Evolutionary conservation across 1,284 basidiomycete genomes (phyloP).

Genomic region (Naganishia albida): DNA sequence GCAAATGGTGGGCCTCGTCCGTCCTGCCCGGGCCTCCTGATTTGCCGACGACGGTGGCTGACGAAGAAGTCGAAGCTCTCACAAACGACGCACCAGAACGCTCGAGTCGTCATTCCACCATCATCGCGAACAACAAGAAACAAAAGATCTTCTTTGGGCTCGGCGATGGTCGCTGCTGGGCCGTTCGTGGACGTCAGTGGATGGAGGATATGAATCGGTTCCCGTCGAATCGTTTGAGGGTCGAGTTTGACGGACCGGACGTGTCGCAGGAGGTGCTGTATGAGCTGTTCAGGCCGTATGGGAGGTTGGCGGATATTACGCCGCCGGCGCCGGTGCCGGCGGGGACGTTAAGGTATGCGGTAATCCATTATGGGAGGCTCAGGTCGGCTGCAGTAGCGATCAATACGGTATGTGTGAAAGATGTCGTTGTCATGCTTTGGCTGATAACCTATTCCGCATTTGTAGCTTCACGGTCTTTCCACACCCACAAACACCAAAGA

Average conservation of each 20-base stretch:
- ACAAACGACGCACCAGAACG: constrained; percentile 20
- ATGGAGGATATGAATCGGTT: constrained; percentile 78
- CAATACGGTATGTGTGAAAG: constrained; percentile 60
- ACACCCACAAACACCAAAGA: constrained; percentile 53
- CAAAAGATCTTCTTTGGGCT: constrained; percentile 54
- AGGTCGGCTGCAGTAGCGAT: constrained; percentile 77
- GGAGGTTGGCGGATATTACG: constrained; percentile 70
- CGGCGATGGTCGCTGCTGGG: constrained; percentile 68
- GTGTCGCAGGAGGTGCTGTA: constrained; percentile 75
- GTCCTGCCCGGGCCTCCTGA: constrained; percentile 34
- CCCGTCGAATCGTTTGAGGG: constrained; percentile 68
- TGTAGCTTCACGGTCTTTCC: constrained; percentile 67
- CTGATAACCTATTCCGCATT: neutral
- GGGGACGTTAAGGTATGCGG: constrained; percentile 68
- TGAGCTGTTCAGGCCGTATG: constrained; percentile 75
- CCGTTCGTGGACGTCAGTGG: constrained; percentile 78
- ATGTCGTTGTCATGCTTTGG: neutral
- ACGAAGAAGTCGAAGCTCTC: constrained; percentile 40
- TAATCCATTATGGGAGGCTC: constrained; percentile 64
- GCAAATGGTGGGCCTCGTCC: constrained; percentile 45
- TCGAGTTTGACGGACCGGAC: constrained; percentile 83
- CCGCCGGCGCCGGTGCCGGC: constrained; percentile 65
- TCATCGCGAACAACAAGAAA: neutral
- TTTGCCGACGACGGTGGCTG: constrained; percentile 39
- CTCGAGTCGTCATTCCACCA: neutral